Evolutionary conservation across 2,329 filamentous ascomycete species (phyloP).

Genomic region (Cordyceps militaris): DNA sequence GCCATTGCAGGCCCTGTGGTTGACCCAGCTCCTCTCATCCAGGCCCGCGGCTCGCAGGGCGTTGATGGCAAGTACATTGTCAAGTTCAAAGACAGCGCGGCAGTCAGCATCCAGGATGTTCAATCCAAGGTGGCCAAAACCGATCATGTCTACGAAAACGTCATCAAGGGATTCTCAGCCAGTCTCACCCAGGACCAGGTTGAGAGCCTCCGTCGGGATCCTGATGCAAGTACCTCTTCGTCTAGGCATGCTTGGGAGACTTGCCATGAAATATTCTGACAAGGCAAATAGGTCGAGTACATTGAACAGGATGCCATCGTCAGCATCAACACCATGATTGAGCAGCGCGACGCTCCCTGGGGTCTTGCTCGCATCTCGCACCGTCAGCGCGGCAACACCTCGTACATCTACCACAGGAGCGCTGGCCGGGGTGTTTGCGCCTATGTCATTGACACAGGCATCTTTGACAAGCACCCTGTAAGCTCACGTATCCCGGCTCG

Average conservation of each 20-base stretch:
- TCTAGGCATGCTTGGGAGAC: neutral
- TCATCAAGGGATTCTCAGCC: slow-evolving; percentile 20
- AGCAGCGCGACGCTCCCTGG: slow-evolving; percentile 31
- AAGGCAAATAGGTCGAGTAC: slow-evolving; percentile 23
- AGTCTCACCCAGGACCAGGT: slow-evolving; percentile 17
- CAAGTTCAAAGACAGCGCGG: slow-evolving; percentile 17
- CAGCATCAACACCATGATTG: slow-evolving; percentile 19
- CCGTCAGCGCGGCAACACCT: slow-evolving; percentile 18
- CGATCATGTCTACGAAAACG: slow-evolving; percentile 19
- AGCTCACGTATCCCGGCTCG: slow-evolving; percentile 15
- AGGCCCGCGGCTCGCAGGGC: slow-evolving; percentile 9
- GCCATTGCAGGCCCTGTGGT: slow-evolving; percentile 14
- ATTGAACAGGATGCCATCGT: slow-evolving; percentile 31
- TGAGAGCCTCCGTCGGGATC: slow-evolving; percentile 17
- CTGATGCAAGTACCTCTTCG: slow-evolving; percentile 13
- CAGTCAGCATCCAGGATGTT: slow-evolving; percentile 12
- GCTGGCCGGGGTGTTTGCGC: slow-evolving; percentile 31
- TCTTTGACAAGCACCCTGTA: slow-evolving; percentile 27
- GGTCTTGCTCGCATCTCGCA: slow-evolving; percentile 29
- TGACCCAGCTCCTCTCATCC: slow-evolving; percentile 8
- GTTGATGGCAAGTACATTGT: slow-evolving; percentile 24
- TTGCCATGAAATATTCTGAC: neutral
- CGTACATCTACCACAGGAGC: slow-evolving; percentile 28
- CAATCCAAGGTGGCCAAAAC: slow-evolving; percentile 15
- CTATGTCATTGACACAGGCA: slow-evolving; percentile 39